Conservation (phyloP, 192 early-diverging fungal species). For the Backusella liffmaniae region DNA sequence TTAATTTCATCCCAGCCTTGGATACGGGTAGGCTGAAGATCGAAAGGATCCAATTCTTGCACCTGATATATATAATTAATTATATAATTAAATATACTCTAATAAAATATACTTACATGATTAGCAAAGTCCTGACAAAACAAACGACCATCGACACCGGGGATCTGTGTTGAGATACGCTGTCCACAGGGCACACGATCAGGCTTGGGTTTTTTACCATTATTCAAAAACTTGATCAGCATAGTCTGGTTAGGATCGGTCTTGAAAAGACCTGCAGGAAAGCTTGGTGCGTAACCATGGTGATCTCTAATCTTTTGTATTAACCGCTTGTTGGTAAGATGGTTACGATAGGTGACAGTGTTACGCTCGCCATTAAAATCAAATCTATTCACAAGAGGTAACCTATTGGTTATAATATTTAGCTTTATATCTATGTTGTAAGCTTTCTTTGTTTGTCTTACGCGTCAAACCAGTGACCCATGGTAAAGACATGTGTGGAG, state of each 20-base stretch:
- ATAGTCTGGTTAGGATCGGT: constrained; percentile 73
- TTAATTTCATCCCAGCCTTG: constrained; percentile 65
- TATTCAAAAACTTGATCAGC: constrained; percentile 58
- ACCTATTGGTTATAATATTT: constrained; percentile 25
- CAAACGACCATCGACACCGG: constrained; percentile 63
- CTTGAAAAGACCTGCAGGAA: constrained; percentile 66
- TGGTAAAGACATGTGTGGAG: constrained; percentile 61
- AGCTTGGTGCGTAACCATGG: constrained; percentile 68
- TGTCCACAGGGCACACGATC: constrained; percentile 68
- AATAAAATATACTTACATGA: constrained; percentile 41
- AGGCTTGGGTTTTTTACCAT: constrained; percentile 51
- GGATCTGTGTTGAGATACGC: constrained; percentile 53
- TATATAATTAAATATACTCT: too few relatives aligned
- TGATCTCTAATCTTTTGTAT: constrained; percentile 64
- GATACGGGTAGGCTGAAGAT: constrained; percentile 57
- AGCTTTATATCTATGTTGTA: background rate
- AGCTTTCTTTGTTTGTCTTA: constrained; percentile 24
- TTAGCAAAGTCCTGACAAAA: constrained; percentile 70
- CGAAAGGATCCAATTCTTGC: constrained; percentile 67
- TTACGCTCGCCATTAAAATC: constrained; percentile 55
- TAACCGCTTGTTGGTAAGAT: constrained; percentile 57
- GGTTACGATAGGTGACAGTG: constrained; percentile 59
- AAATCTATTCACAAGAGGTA: constrained; percentile 70
- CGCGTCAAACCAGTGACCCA: constrained; percentile 77
- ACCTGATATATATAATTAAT: constrained; percentile 32